Conservation (phyloP, 106 monocot species). For the Posidonia australis region DNA sequence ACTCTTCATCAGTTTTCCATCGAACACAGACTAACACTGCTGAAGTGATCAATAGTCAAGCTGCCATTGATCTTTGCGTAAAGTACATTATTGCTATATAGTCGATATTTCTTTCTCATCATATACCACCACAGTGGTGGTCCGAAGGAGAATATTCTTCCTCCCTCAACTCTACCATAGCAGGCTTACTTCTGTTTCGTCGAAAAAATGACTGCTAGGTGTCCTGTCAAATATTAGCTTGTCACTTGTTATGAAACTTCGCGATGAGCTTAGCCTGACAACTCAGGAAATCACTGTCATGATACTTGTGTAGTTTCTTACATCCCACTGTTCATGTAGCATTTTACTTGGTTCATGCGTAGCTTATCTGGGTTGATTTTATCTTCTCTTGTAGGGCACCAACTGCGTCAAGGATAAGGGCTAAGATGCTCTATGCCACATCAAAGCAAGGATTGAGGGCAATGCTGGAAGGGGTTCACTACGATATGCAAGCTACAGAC, state of each 20-base stretch:
- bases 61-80: not conserved
- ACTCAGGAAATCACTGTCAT: not conserved
- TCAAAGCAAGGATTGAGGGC: slow-evolving; percentile 78
- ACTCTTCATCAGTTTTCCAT: not conserved
- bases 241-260: not conserved
- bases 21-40: too few species aligned
- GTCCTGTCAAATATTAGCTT: not conserved
- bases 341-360: too few species aligned
- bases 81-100: not conserved
- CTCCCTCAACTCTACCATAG: not conserved
- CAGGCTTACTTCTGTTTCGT: not conserved
- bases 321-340: too few species aligned
- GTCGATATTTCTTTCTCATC: not conserved
- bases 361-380: too few species aligned
- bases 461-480: slow-evolving; percentile 77
- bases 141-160: not conserved
- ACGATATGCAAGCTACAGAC: slow-evolving; percentile 85
- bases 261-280: not conserved
- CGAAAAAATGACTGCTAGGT: not conserved
- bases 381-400: too few species aligned
- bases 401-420: slow-evolving; percentile 59
- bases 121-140: too few species aligned
- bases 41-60: too few species aligned
- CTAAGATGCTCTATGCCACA: slow-evolving; percentile 83
- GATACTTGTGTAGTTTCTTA: not conserved